Percentiles rank a stretch among this genome's conserved stretches.
These are phyloP conservation scores for Pyricularia sp. DNA, from an alignment of 2,329 filamentous ascomycete species.

Conservation along the genomic window DNA sequence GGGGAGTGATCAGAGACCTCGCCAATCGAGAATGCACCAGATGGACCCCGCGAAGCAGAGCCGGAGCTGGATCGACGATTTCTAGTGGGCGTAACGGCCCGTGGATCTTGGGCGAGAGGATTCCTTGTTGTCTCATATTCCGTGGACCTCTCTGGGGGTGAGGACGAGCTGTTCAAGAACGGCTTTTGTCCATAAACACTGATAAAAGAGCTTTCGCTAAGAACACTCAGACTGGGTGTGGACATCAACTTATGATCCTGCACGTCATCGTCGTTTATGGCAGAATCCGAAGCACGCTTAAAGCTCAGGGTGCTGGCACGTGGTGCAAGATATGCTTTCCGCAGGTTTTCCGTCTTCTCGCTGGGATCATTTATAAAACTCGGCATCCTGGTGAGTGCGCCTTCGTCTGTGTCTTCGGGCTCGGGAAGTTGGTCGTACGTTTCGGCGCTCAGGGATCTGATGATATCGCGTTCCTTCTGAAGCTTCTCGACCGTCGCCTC, in stretches of 20 bases:
- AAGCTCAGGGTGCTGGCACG: conserved; percentile 36
- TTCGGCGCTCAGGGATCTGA: conserved; percentile 35
- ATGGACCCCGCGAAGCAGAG: conserved; percentile 18
- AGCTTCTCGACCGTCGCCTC: conserved; percentile 46
- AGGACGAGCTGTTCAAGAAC: conserved; percentile 12
- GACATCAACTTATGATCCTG: conserved; percentile 23
- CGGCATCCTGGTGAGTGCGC: conserved; percentile 35
- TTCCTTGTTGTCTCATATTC: conserved; percentile 9
- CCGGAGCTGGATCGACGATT: conserved; percentile 13
- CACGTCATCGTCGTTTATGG: conserved; percentile 15
- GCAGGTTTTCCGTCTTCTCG: conserved; percentile 46
- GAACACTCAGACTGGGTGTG: conserved; percentile 49
- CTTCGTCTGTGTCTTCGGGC: background rate
- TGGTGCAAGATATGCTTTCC: conserved; percentile 42
- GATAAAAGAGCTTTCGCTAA: conserved; percentile 55
- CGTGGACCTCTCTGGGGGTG: conserved; percentile 11
- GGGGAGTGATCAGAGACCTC: conserved; percentile 35
- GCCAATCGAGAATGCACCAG: conserved; percentile 28
- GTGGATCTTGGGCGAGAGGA: background rate
- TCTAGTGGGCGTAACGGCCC: conserved; percentile 12
- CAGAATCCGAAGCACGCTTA: conserved; percentile 31
- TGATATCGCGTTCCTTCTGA: conserved; percentile 38
- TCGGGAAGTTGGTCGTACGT: background rate
- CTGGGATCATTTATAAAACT: conserved; percentile 50
- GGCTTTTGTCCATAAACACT: conserved; percentile 46